These are phyloP conservation scores for Odontarrhena argentea DNA, from an alignment of 345 rosid species.

Conservation along the genomic window DNA sequence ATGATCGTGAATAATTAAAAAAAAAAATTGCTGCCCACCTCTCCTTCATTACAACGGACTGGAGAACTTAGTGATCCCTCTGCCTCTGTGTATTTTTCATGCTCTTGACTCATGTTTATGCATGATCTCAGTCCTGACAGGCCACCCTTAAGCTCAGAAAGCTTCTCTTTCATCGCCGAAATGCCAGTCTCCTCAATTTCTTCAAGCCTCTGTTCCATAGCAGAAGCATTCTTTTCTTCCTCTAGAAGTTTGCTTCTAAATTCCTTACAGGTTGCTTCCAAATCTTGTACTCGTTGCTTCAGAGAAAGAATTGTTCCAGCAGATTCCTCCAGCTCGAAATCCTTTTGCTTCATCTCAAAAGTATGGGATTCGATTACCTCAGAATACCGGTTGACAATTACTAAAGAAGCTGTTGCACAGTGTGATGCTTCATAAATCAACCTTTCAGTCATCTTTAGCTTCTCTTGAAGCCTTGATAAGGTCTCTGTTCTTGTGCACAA, in stretches of 20 bases:
- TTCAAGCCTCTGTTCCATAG: constrained; percentile 57
- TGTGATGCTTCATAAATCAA: constrained; percentile 51
- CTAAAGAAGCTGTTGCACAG: constrained; percentile 80
- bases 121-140: constrained; percentile 61
- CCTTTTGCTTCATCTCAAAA: constrained; percentile 55
- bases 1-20: constrained; percentile 13
- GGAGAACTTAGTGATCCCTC: constrained; percentile 39
- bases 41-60: constrained; percentile 40
- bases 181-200: constrained; percentile 61
- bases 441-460: constrained; percentile 57
- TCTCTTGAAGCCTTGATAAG: constrained; percentile 55
- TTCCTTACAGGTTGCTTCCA: constrained; percentile 50
- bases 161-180: constrained; percentile 55
- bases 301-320: constrained; percentile 49
- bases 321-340: constrained; percentile 48
- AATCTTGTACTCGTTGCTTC: constrained; percentile 48
- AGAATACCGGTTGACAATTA: constrained; percentile 69
- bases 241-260: constrained; percentile 52
- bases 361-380: constrained; percentile 49
- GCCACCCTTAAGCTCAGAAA: constrained; percentile 63
- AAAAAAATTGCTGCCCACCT: constrained; percentile 57
- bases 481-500: constrained; percentile 51
- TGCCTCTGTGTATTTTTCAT: constrained; percentile 40
- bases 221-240: constrained; percentile 52
- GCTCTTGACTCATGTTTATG: constrained; percentile 48